Evolutionary conservation across 202 grass and related monocot genomes (phyloP).

Genomic region (Carex arenaria): DNA sequence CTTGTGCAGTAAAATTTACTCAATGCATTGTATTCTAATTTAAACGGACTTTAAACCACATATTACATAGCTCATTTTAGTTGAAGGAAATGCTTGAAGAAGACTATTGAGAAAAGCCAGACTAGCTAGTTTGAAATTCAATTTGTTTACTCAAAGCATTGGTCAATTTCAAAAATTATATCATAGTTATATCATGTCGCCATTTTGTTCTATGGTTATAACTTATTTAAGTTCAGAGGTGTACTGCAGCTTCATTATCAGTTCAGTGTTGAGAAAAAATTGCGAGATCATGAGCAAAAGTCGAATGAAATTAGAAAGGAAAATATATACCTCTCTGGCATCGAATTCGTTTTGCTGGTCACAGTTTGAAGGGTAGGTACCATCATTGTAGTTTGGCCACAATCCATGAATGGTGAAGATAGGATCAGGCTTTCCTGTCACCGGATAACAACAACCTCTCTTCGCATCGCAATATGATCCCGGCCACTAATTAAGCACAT

Average conservation of each 20-base stretch:
- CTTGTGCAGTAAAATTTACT: neutral
- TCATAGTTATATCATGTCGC: neutral
- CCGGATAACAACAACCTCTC: conserved; percentile 52
- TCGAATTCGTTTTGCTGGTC: conserved; percentile 13
- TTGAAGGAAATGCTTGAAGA: neutral
- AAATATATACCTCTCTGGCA: conserved; percentile 6
- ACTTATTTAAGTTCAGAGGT: neutral
- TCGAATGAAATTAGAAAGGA: neutral
- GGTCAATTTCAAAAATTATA: neutral
- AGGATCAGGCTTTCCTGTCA: conserved; percentile 43
- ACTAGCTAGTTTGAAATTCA: neutral
- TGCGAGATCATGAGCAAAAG: neutral
- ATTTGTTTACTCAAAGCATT: neutral
- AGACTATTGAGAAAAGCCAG: neutral
- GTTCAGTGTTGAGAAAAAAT: neutral
- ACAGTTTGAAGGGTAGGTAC: conserved; percentile 33
- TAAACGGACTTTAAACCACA: neutral
- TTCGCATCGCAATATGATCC: conserved; percentile 57
- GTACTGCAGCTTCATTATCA: neutral
- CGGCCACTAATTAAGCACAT: conserved; percentile 44
- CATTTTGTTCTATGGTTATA: neutral
- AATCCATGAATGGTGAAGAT: conserved; percentile 75
- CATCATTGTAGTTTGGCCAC: conserved; percentile 69
- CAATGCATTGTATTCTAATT: neutral
- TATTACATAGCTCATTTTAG: neutral